Conservation (phyloP, 352 stramenopile species). For the Blastocystis sp. region DNA sequence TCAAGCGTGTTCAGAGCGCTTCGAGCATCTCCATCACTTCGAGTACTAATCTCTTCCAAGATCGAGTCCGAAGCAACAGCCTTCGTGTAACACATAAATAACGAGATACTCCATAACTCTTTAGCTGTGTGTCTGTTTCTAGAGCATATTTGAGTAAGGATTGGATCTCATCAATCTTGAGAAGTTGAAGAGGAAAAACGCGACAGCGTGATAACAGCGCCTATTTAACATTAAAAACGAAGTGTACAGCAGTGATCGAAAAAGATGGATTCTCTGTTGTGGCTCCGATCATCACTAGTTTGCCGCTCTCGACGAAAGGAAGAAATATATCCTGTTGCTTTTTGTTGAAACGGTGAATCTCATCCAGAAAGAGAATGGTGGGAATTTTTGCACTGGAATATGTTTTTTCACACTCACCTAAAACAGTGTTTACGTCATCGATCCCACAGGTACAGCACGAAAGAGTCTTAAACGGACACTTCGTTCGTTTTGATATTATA, state of each 20-base stretch:
- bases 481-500: constrained; percentile 73
- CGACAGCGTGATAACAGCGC: constrained; percentile 39
- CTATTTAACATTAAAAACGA: neutral
- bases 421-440: constrained; percentile 72
- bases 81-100: neutral
- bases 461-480: constrained; percentile 69
- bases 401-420: constrained; percentile 72
- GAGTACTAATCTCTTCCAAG: constrained; percentile 72
- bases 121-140: neutral
- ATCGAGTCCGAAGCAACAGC: constrained; percentile 68
- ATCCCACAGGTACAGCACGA: constrained; percentile 73
- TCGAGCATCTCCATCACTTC: constrained; percentile 75
- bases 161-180: constrained; percentile 71
- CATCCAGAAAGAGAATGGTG: constrained; percentile 79
- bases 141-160: constrained; percentile 71
- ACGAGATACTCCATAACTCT: neutral
- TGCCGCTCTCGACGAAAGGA: constrained; percentile 74
- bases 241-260: constrained; percentile 71
- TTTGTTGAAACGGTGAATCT: constrained; percentile 81
- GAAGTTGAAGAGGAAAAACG: constrained; percentile 71
- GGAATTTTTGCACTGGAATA: constrained; percentile 70
- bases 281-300: constrained; percentile 77
- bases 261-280: constrained; percentile 82
- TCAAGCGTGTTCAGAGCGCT: constrained; percentile 77
- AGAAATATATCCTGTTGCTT: constrained; percentile 79